Percentiles rank a stretch among this genome's conserved stretches.
Conservation (phyloP, 2,329 filamentous ascomycete genomes). For the Colletotrichum australisinense region DNA sequence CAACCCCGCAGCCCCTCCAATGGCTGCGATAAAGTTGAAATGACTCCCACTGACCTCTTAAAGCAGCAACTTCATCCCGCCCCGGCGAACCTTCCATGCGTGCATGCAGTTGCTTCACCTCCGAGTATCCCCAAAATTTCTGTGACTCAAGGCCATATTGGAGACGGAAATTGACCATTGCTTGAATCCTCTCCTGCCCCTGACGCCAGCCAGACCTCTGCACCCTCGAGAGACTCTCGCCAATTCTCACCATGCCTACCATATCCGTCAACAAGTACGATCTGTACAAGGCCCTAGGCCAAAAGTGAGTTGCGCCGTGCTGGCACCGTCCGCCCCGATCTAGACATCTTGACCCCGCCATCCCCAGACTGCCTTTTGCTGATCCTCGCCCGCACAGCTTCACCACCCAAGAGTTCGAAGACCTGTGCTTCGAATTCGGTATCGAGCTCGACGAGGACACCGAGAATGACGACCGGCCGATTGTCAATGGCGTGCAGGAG, state of each 20-base stretch:
- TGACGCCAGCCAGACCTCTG: constrained; percentile 23
- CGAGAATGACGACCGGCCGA: constrained; percentile 77
- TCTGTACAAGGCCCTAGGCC: constrained; percentile 92
- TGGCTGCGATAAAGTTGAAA: neutral
- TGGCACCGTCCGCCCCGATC: constrained; percentile 6
- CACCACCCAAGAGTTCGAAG: constrained; percentile 95
- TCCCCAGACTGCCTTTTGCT: constrained; percentile 33
- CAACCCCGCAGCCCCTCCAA: constrained; percentile 26
- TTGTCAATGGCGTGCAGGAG: constrained; percentile 84
- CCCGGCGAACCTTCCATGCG: constrained; percentile 18
- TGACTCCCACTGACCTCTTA: constrained; percentile 8
- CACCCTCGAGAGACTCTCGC: constrained; percentile 24
- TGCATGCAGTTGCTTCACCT: constrained; percentile 27
- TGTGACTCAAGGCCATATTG: constrained; percentile 50
- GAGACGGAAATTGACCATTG: constrained; percentile 30
- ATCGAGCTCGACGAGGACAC: constrained; percentile 99
- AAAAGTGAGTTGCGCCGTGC: constrained; percentile 71
- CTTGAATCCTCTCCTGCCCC: constrained; percentile 22
- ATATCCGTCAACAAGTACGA: constrained; percentile 96
- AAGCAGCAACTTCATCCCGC: constrained; percentile 34
- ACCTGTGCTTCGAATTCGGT: constrained; percentile 97
- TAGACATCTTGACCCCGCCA: constrained; percentile 26
- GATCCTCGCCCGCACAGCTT: constrained; percentile 65
- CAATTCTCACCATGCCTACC: constrained; percentile 80
- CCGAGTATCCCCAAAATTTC: constrained; percentile 47